Base-by-base conservation (phyloP, 495 filamentous ascomycete genomes). In the Hypoxylon fuscum region DNA sequence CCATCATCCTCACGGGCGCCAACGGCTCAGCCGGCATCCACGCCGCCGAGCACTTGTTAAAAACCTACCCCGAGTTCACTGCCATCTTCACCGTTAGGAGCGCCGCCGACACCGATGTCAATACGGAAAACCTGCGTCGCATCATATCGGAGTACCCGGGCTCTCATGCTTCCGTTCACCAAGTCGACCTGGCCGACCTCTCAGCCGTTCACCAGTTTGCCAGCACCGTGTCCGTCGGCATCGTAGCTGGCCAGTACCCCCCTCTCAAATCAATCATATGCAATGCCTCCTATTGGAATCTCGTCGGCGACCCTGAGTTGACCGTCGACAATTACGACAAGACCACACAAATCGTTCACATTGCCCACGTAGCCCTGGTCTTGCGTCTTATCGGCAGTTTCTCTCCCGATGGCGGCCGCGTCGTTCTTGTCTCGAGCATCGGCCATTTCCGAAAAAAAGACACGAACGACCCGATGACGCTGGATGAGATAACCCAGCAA, bases 241-340 rank as follows among this genome's bases (percentile, higher is more conserved):
- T 83, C n/a, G 7, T 25, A 6, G 34, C 51, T 6, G 64, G 67
- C 7, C 68, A 70, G 21, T 64, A 76, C 14, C 78, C 76, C 1
- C 71, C 64, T 0, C 64, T 85, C 23, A 62, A 48, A 11, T 44
- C 46, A 17, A 76, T 83, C 41, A 58, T 83, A 43, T 80, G 75
- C 64, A 81, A 80, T 56, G 80, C 81, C 1, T 74, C 64, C 50
- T 73, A 73, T 18, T 79, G 76, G 74, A 77, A 78, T 17, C 68
- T 82, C 9, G 55, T 67, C n/a, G 55, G 22, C 10, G 69, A 71
- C 6, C 61, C 71, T 21, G 73, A 78, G 27, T 58, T 74, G 18
- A 79, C 76, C 0, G 44, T 34, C 0, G 77, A 80, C 59, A 74
- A 72, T 6, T 77, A 66, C 25, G 78, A 83, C 27, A 72, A 73